Base-by-base conservation (phyloP, 768 basidiomycete genomes). In the Tylopilus vinaceipallidus region DNA sequence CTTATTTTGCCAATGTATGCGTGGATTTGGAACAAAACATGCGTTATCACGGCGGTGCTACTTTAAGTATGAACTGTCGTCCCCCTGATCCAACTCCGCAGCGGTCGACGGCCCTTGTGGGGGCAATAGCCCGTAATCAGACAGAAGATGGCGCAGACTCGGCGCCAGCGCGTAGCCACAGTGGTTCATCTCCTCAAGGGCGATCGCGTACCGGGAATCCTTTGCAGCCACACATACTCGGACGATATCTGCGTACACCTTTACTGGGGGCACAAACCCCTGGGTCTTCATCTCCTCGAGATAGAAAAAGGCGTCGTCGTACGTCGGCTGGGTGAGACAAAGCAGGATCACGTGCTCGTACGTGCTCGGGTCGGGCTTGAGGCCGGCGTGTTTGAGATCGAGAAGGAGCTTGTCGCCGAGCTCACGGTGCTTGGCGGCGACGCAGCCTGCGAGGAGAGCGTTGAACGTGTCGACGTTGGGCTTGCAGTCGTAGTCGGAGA, bases 291-390 rank as follows among this genome's bases (percentile, higher is more conserved):
- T 90, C 72, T 89, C 86, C 64, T 93, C 91, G 27, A 95, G 76
- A 67, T 90, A 92, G 62, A 83, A 84, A 70, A 94, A 94, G 0
- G 91, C 89, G 53, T 91, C 89, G 61, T 93, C 91, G 66, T 91
- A 95, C 3, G 71, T 74, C 8, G 78, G 66, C 59, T 88, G 85
- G 0, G 83, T 82, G 13, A 94, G 75, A 60, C 83, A 86, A 4
- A 94, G 76, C 11, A 71, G 55, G 52, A 94, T 79, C 69, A 92
- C 76, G 27, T 75, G 73, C 58, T 83, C 79, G 65, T 84, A 91
- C 3, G 84, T 89, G 24, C 71, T 68, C 33, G 69, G 65, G 61
- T 91, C 74, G 16, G 84, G 81, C 47, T 71, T 70, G 52, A 90
- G 59, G 29, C 71, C 71, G 11, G 72, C 72, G 23, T 76, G 70